Evolutionary conservation across 108 stramenopile species (phyloP).

Genomic region (Cyclotella atomus): DNA sequence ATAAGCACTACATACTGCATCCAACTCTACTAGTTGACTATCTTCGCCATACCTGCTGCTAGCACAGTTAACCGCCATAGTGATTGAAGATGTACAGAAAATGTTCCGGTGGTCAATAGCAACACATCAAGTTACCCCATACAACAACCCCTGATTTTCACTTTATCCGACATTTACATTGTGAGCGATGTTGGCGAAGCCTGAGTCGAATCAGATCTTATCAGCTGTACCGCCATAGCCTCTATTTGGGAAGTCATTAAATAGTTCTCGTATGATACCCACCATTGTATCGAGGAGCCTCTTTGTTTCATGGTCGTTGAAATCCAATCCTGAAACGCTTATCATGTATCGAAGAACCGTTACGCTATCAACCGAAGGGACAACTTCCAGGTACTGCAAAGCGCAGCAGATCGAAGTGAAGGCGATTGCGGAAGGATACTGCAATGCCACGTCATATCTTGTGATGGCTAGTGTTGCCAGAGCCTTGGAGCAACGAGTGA

Average conservation of each 20-base stretch:
- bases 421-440: neutral
- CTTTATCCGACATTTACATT: too few relatives aligned
- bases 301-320: neutral
- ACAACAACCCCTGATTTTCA: too few relatives aligned
- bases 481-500: neutral
- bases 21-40: too few relatives aligned
- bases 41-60: too few relatives aligned
- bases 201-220: neutral
- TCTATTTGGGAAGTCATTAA: neutral
- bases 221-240: neutral
- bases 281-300: neutral
- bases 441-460: constrained; percentile 1
- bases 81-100: too few relatives aligned
- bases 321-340: neutral
- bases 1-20: too few relatives aligned
- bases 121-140: too few relatives aligned
- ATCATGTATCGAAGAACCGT: neutral
- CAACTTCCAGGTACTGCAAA: neutral
- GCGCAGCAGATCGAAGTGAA: constrained; percentile 1
- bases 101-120: too few relatives aligned
- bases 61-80: too few relatives aligned
- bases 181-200: neutral
- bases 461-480: neutral
- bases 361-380: neutral
- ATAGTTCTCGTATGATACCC: neutral